Evolutionary conservation across 2,329 filamentous ascomycete genomes (phyloP).

Genomic region (Talaromyces pinophilus): DNA sequence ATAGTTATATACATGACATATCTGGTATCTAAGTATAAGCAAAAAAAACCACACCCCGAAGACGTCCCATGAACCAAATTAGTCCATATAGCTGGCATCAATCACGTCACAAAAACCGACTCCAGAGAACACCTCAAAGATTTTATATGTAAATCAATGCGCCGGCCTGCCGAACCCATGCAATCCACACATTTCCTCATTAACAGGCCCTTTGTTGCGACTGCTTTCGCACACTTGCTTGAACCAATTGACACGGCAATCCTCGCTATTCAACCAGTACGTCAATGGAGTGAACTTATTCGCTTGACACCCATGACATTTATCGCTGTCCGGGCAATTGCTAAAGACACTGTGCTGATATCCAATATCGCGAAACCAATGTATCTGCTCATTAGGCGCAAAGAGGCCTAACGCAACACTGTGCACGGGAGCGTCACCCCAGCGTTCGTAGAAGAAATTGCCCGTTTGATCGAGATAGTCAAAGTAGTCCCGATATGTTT

Average conservation of each 20-base stretch:
- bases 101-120: background rate
- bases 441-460: slow-evolving; percentile 97
- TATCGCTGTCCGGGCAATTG: slow-evolving; percentile 95
- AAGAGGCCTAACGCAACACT: slow-evolving; percentile 90
- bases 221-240: slow-evolving; percentile 64
- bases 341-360: slow-evolving; percentile 99
- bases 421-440: slow-evolving; percentile 97
- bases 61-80: background rate
- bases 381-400: slow-evolving; percentile 84
- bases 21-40: slow-evolving; percentile 4
- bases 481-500: slow-evolving; percentile 92
- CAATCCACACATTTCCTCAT: slow-evolving; percentile 21
- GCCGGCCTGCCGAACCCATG: background rate
- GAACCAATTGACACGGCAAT: slow-evolving; percentile 96
- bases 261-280: slow-evolving; percentile 76
- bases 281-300: slow-evolving; percentile 74
- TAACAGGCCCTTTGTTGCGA: slow-evolving; percentile 10
- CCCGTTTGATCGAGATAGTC: slow-evolving; percentile 90
- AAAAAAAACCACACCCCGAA: background rate
- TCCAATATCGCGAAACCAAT: slow-evolving; percentile 99
- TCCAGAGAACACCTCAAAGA: background rate
- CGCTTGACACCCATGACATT: slow-evolving; percentile 81
- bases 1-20: slow-evolving; percentile 6
- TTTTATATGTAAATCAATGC: background rate
- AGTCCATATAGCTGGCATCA: background rate